Percentiles rank a stretch among this genome's conserved stretches.
phyloP scores from a whole-genome alignment of 805 yeast species.

The Teunomyces aglyptinius region DNA sequence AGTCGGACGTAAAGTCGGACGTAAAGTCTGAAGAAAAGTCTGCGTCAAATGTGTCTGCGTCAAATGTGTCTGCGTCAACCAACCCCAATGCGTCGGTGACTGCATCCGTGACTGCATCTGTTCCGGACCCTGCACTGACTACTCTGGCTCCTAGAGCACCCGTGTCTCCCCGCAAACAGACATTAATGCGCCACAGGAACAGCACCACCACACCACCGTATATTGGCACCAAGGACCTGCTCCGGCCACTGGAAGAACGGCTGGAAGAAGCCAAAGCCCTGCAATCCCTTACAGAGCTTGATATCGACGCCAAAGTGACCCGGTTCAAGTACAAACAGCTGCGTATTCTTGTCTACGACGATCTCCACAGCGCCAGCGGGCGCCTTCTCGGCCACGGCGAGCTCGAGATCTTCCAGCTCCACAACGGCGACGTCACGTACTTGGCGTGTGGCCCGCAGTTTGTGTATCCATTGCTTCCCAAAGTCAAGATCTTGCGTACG shows the following conservation, averaged over 20 bases:
- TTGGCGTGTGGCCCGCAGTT: constrained; percentile 64
- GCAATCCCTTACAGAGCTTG: constrained; percentile 14
- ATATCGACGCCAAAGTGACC: constrained; percentile 36
- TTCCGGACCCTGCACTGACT: no score
- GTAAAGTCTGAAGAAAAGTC: no score
- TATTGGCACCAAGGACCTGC: constrained; percentile 29
- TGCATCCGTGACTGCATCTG: no score
- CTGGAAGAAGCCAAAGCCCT: constrained; percentile 7
- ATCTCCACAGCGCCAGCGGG: constrained; percentile 34
- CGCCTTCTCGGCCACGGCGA: constrained; percentile 59
- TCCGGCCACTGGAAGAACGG: constrained; percentile 10
- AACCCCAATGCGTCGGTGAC: not conserved
- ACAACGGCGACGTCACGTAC: constrained; percentile 57
- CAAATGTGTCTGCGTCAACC: not conserved
- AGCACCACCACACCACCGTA: constrained; percentile 13
- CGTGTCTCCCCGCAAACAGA: constrained; percentile 38
- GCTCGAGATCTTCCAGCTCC: constrained; percentile 58
- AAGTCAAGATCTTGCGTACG: constrained; percentile 54
- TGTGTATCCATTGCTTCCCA: constrained; percentile 72
- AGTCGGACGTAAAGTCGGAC: no score
- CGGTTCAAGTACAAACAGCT: constrained; percentile 33
- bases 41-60: not conserved
- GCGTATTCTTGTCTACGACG: constrained; percentile 37
- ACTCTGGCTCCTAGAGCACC: no score
- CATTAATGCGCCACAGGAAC: constrained; percentile 37